A percentile compares a stretch with the other conserved stretches of the same genome.
Evolutionary conservation across 208 protist species (phyloP).

Genomic region (Leishmania guyanensis): DNA sequence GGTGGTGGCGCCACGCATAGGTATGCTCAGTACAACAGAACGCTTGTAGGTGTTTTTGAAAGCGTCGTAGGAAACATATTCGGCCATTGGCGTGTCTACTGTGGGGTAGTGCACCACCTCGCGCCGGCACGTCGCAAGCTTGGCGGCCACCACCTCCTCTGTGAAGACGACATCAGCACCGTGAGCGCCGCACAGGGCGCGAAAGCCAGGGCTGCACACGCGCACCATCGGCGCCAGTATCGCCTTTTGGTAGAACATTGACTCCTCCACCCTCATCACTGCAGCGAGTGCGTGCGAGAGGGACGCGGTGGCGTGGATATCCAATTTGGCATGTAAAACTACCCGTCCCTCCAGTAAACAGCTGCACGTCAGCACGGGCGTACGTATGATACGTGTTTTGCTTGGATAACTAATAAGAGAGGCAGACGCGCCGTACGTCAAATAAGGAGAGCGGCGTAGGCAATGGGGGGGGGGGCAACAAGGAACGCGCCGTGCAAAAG

Average conservation of each 20-base stretch:
- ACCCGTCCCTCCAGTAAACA: background rate
- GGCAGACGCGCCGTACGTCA: background rate
- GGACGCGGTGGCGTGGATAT: background rate
- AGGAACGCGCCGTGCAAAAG: background rate
- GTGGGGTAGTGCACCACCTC: constrained; percentile 64
- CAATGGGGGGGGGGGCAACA: background rate
- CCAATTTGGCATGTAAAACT: background rate
- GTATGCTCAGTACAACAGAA: constrained; percentile 51
- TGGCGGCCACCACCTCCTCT: constrained; percentile 97
- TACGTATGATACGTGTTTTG: background rate
- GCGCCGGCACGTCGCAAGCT: constrained; percentile 69
- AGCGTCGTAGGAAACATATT: constrained; percentile 88
- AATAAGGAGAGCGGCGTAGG: background rate
- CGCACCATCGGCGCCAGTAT: constrained; percentile 97
- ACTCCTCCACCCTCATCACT: constrained; percentile 7
- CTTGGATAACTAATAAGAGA: background rate
- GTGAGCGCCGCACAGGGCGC: constrained; percentile 87
- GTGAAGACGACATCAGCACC: constrained; percentile 97
- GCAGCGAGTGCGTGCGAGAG: background rate
- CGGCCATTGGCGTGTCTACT: constrained; percentile 48
- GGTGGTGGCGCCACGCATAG: background rate
- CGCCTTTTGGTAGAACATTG: constrained; percentile 58
- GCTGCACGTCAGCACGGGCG: background rate
- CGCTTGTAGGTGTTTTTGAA: constrained; percentile 78
- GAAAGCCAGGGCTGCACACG: constrained; percentile 91